These are phyloP conservation scores for Fusarium incarnatum DNA, from an alignment of 2,329 filamentous ascomycete genomes.

Conservation along the genomic window DNA sequence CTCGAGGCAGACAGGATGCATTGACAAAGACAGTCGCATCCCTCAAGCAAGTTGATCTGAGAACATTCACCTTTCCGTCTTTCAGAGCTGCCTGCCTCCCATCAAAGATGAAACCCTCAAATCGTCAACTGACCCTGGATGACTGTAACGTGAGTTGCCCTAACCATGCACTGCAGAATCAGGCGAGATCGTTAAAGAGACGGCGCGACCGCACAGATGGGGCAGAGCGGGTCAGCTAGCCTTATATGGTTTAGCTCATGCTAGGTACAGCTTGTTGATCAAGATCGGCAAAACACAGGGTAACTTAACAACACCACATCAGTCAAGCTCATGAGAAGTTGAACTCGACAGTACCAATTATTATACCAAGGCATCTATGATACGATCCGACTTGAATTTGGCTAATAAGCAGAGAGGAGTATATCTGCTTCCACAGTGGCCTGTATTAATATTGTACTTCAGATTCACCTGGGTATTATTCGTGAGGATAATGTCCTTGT, in stretches of 20 bases:
- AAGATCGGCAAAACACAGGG: slow-evolving; percentile 6
- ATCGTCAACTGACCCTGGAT: slow-evolving; percentile 7
- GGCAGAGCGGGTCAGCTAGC: slow-evolving; percentile 35
- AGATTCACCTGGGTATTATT: accelerated
- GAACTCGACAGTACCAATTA: not conserved
- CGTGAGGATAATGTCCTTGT: not conserved
- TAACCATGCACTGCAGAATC: slow-evolving; percentile 39
- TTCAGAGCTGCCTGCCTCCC: too few relatives aligned
- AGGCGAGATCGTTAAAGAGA: slow-evolving; percentile 44
- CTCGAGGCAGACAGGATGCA: not conserved
- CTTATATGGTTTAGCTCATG: slow-evolving; percentile 21
- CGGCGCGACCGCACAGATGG: slow-evolving; percentile 42
- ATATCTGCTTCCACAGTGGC: not conserved
- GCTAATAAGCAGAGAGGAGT: too few relatives aligned
- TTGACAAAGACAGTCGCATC: not conserved
- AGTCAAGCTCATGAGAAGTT: not conserved
- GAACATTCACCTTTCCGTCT: too few relatives aligned
- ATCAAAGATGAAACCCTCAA: not conserved
- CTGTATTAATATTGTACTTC: accelerated
- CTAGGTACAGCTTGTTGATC: slow-evolving; percentile 9
- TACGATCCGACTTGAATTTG: too few relatives aligned
- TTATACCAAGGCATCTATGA: not conserved
- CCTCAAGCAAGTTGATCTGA: not conserved
- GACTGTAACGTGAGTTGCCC: slow-evolving; percentile 39
- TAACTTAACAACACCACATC: not conserved